Evolutionary conservation across 106 monocot genomes (phyloP), one percentile per base, ranked within the genome.

Genomic region (Acorus gramineus): DNA sequence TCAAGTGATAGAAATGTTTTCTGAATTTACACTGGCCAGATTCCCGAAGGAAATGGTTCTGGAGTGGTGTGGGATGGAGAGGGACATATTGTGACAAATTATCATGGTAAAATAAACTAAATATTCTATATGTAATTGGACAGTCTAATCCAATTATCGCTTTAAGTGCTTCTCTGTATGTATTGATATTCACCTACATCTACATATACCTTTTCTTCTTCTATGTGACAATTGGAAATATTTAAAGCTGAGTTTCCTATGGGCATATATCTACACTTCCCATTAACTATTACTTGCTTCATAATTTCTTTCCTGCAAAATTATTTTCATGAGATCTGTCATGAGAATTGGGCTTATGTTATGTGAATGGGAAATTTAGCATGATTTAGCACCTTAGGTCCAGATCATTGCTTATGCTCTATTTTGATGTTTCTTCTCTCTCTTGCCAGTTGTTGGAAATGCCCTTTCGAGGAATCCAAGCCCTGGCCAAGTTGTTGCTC

Each of bases 21-120:
- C 12, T 59, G 14, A 47, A 14, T 59, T n/a, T 11, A 52, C 6
- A 46, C 2, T 43, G 8, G n/a, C 3, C 46, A 90, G 94, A 69
- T 95, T 66, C 94, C 94, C 62, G 94, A 95, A 84, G 94, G 89
- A 78, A 95, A 95, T 84, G 89, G 94, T 64, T 95, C 94, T 70
- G 94, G 90, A 59, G 77, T 95, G 63, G 78, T 95, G 54, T 95
- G 94, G 89, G 86, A 90, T 80, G 59, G 56, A 52, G 74, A 70
- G 56, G 94, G 94, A 58, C 79, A 90, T 70, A 86, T 86, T 53
- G 89, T 95, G 63, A 95, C 94, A 70, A 95, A 95, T 72, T 94
- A 89, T 59, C 93, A 94, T 78, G 93, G 93, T 86, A 83, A 77
- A 73, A 46, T 44, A n/a, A n/a, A n/a, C n/a, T n/a, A n/a, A 28